phyloP scores from a whole-genome alignment of 495 filamentous ascomycete genomes.

The Eremomyces bilateralis region DNA sequence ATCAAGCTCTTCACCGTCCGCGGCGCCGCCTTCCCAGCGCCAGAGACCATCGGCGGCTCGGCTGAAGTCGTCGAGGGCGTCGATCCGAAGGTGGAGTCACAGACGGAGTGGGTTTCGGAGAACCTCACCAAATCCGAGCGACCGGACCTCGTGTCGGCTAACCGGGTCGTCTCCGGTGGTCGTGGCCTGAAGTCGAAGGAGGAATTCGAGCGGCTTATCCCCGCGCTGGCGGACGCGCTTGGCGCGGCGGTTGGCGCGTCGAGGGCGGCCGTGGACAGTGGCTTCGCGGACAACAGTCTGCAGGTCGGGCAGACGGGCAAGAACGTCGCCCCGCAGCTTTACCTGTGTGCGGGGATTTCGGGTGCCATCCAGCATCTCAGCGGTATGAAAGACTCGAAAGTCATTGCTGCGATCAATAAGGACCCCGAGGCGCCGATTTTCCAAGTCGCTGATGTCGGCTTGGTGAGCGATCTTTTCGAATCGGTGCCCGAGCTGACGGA shows the following conservation, averaged over 20 bases:
- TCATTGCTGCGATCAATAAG: constrained; percentile 98
- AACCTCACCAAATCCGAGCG: constrained; percentile 80
- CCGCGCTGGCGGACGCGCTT: constrained; percentile 73
- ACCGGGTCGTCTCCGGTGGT: constrained; percentile 79
- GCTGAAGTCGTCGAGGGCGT: constrained; percentile 41
- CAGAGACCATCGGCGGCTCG: constrained; percentile 28
- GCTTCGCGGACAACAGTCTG: constrained; percentile 97
- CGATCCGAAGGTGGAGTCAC: constrained; percentile 46
- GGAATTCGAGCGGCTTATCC: constrained; percentile 82
- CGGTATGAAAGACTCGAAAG: constrained; percentile 99
- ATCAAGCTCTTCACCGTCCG: constrained; percentile 84
- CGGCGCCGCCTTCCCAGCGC: constrained; percentile 65
- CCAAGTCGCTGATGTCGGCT: constrained; percentile 87
- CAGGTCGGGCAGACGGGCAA: constrained; percentile 98
- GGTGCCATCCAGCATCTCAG: constrained; percentile 97
- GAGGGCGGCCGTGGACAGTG: constrained; percentile 86
- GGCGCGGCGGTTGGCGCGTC: constrained; percentile 89
- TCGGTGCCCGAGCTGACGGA: constrained; percentile 91
- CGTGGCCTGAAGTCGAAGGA: constrained; percentile 92
- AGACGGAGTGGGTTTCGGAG: constrained; percentile 82
- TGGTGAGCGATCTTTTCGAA: constrained; percentile 88
- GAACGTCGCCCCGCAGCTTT: constrained; percentile 89
- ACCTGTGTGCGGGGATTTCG: constrained; percentile 85
- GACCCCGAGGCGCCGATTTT: constrained; percentile 93
- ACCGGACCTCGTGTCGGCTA: constrained; percentile 80